Evolutionary conservation across 2,329 filamentous ascomycete genomes (phyloP), one percentile per base, ranked within the genome.

Genomic region (Nothophaeocryptopus gaeumannii): DNA sequence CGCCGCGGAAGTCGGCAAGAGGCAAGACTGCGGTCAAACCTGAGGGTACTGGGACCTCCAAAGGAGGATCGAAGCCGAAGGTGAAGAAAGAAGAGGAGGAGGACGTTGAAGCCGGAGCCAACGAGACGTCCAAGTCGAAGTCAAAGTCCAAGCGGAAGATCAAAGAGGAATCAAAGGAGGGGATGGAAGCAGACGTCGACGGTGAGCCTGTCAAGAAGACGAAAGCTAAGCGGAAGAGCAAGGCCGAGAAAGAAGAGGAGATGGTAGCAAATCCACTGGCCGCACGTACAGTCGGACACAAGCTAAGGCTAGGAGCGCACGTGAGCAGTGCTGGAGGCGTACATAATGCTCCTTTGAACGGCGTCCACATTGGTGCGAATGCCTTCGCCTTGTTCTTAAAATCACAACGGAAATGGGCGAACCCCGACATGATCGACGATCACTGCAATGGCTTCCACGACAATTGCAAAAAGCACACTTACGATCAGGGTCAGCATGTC

Each of bases 321-420:
- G 89, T 97, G 54, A 93, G 87, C 69, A 84, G 81, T 55, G 90
- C 93, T 26, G 92, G 91, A 74, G 92, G 91, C 45, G 88, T 97
- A 0, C 90, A 96, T 50, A 96, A 97, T 69, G 80, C 91, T 0
- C 78, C 97, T 51, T 75, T 78, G 60, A 62, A 74, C 56, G 43
- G 53, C 29, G 45, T 59, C 5, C 61, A 74, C 36, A 64, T 55
- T 42, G 78, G 91, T 45, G 91, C 87, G 55, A 99, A 97, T 67
- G 83, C 91, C 8, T 95, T 97, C 61, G 93, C 93, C 3, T 77
- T 97, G 14, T 99, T 99, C 73, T 79, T 99, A 60, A 97, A 97
- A 68, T 95, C 89, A 0, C 93, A 99, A 70, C 84, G 91, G 47
- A 97, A 96, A 74, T 99, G 93, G 93, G 78, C 81, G 26, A 95